phyloP scores from a whole-genome alignment of 83 land plant genomes.

The Diphasiastrum complanatum region DNA sequence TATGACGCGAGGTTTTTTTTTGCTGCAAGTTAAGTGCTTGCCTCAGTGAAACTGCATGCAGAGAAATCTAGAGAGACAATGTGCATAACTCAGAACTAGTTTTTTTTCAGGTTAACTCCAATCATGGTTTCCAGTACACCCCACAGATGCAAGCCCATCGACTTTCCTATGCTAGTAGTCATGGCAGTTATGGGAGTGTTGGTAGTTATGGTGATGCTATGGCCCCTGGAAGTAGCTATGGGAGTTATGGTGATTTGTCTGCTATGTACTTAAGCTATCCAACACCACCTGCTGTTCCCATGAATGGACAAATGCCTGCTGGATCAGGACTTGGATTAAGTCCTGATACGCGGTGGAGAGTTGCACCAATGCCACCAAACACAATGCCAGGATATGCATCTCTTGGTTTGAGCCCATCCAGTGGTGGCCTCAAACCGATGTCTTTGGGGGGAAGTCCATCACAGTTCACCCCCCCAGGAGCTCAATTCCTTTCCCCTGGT shows the following conservation, averaged over 20 bases:
- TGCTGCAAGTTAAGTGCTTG: too few relatives aligned
- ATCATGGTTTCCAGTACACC: constrained; percentile 27
- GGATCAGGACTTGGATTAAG: constrained; percentile 41
- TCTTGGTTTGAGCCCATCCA: constrained; percentile 63
- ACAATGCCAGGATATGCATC: constrained; percentile 28
- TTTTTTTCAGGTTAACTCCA: constrained; percentile 34
- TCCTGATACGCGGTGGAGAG: too few relatives aligned
- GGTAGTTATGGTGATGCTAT: constrained; percentile 66
- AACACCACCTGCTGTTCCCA: too few relatives aligned
- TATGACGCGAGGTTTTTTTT: too few relatives aligned
- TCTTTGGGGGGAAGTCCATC: constrained; percentile 83
- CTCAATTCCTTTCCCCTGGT: constrained; percentile 30
- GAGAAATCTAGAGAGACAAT: too few relatives aligned
- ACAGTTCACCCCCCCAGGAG: too few relatives aligned
- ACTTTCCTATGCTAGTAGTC: constrained; percentile 61
- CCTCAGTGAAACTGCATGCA: too few relatives aligned
- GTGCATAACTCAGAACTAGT: too few relatives aligned
- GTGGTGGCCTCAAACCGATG: constrained; percentile 47
- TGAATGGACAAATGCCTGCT: too few relatives aligned
- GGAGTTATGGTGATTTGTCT: constrained; percentile 60
- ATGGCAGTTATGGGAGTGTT: constrained; percentile 84
- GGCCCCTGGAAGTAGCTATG: constrained; percentile 66
- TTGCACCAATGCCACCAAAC: too few relatives aligned
- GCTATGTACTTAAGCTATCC: constrained; percentile 31
- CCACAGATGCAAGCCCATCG: constrained; percentile 55